Conservation (phyloP, 805 yeast genomes). For the Tetrapisispora namnaoensis region DNA sequence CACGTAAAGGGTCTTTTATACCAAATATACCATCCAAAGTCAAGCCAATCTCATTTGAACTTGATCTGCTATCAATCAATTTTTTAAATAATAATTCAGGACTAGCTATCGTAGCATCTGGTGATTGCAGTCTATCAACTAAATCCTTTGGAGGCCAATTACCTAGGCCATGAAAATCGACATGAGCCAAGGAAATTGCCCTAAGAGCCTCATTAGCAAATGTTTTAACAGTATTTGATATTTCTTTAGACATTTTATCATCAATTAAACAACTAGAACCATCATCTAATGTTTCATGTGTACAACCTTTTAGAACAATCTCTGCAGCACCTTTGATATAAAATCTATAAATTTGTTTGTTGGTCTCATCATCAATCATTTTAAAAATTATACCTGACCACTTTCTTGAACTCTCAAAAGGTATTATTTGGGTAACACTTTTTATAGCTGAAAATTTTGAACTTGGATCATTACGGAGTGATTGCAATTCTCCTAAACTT, state of each 20-base stretch:
- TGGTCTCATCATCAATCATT: slow-evolving; percentile 26
- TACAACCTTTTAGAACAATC: slow-evolving; percentile 57
- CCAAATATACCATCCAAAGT: slow-evolving; percentile 73
- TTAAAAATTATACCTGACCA: slow-evolving; percentile 79
- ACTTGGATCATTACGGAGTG: slow-evolving; percentile 31
- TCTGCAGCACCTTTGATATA: slow-evolving; percentile 94
- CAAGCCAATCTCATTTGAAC: slow-evolving; percentile 27
- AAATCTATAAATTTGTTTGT: slow-evolving; percentile 36
- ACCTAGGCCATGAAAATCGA: slow-evolving; percentile 41
- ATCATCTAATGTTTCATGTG: slow-evolving; percentile 29
- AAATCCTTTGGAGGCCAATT: slow-evolving; percentile 63
- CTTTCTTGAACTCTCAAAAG: slow-evolving; percentile 87
- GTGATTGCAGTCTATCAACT: slow-evolving; percentile 26
- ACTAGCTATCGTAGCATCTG: slow-evolving; percentile 31
- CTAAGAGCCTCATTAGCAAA: slow-evolving; percentile 77
- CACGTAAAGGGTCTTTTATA: slow-evolving; percentile 88
- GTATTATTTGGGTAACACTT: slow-evolving; percentile 58
- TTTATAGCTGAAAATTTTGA: slow-evolving; percentile 22
- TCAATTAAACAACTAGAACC: slow-evolving; percentile 17
- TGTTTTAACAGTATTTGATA: slow-evolving; percentile 37
- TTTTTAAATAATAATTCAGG: slow-evolving; percentile 34
- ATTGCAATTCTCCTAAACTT: slow-evolving; percentile 32
- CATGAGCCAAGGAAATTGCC: slow-evolving; percentile 81
- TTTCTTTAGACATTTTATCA: slow-evolving; percentile 24
- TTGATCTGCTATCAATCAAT: slow-evolving; percentile 10